Evolutionary conservation across 23 red algal genomes (phyloP), one percentile per base, ranked within the genome.

Genomic region (Gracilaria vermiculophylla): DNA sequence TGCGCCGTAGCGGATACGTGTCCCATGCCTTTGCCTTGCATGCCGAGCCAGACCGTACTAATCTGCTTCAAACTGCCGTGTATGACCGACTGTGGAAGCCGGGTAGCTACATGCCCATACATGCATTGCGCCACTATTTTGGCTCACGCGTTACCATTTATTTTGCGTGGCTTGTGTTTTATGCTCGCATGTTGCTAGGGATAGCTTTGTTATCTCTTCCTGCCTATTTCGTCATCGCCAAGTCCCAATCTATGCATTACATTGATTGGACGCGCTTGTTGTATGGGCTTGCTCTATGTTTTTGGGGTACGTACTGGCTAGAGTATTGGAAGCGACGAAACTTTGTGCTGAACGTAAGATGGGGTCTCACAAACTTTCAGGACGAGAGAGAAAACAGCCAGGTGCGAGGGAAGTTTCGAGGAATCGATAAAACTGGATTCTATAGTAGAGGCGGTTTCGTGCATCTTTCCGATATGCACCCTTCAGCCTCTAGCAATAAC

Each of bases 321-420:
- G 82, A 88, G 29, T 56, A 77, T 57, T 94, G 92, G 92, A 88
- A 88, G 82, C 80, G 92, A 29, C 65, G 92, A 28, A 86, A 86
- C 29, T 82, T 82, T 48, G 70, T 85, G 24, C 82, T 94, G 1
- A 85, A 81, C 64, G 82, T 81, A 61, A 57, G 75, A 60, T 94
- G 92, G 92, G 92, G 92, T 53, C 76, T 88, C 51, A 80, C 55
- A 17, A 35, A 80, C 41, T 77, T 81, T 39, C 31, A 87, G 24
- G 82, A 77, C 20, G 80, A 79, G n/a, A 51, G n/a, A 32, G 72
- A 80, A 27, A 86, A 88, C 76, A 70, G 50, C 55, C 54, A 70
- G 12, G 29, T 88, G 24, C 66, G 84, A 3, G 10, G 28, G 40
- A 65, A 88, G n/a, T 88, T 88, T 65, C 69, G 58, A 5, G 84